Conservation (phyloP, 768 basidiomycete genomes). For the Ramaria sp. region DNA sequence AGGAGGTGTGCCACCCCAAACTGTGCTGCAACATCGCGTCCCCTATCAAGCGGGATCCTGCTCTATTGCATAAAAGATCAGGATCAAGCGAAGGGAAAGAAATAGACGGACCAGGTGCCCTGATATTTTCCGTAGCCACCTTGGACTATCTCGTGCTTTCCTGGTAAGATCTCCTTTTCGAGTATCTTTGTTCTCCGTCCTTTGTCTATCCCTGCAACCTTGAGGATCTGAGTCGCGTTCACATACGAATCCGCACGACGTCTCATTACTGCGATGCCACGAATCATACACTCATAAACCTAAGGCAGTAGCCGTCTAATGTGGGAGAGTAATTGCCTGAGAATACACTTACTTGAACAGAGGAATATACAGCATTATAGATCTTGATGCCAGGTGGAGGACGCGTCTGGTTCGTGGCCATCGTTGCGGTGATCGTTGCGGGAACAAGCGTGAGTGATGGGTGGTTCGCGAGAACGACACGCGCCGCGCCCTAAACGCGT, state of each 20-base stretch:
- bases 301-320: constrained; percentile 22
- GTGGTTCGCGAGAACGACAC: constrained; percentile 21
- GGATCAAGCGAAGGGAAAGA: constrained; percentile 1
- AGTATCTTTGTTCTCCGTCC: constrained; percentile 92
- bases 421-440: constrained; percentile 5
- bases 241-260: constrained; percentile 89
- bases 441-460: constrained; percentile 17
- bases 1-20: constrained; percentile 87
- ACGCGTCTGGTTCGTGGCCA: constrained; percentile 7
- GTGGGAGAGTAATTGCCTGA: background rate
- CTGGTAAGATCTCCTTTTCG: constrained; percentile 92
- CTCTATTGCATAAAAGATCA: background rate
- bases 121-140: constrained; percentile 99
- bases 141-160: constrained; percentile 96
- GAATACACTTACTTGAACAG: constrained; percentile 53
- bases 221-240: constrained; percentile 98
- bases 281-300: constrained; percentile 97
- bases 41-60: constrained; percentile 95
- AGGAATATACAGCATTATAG: constrained; percentile 88
- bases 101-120: constrained; percentile 77
- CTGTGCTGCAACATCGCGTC: constrained; percentile 83
- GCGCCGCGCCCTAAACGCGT: constrained; percentile 16
- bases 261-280: constrained; percentile 98
- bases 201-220: constrained; percentile 97
- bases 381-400: constrained; percentile 57